phyloP scores from a whole-genome alignment of 345 rosid species.

The Populus simonii region DNA sequence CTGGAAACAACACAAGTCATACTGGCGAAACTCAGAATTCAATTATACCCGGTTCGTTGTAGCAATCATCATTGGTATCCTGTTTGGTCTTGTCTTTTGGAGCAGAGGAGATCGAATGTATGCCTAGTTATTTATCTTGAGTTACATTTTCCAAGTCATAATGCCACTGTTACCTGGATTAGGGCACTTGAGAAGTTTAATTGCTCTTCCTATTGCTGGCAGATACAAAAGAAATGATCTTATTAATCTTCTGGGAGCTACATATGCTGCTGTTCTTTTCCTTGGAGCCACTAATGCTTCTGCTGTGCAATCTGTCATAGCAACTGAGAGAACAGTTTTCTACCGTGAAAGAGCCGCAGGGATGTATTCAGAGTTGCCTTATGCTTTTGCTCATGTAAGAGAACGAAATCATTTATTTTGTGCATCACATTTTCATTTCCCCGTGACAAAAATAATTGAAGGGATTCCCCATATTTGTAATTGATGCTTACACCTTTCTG shows the following conservation, averaged over 20 bases:
- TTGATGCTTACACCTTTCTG: neutral
- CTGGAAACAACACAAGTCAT: conserved; percentile 49
- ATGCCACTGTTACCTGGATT: too few species aligned
- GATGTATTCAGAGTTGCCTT: conserved; percentile 46
- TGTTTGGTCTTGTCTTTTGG: conserved; percentile 43
- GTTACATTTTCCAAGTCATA: too few species aligned
- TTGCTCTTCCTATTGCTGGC: neutral
- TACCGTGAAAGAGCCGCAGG: conserved; percentile 49
- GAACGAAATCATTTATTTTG: neutral
- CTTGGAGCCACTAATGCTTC: conserved; percentile 43
- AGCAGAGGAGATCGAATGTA: conserved; percentile 34
- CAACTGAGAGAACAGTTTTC: conserved; percentile 44
- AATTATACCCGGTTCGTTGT: conserved; percentile 35
- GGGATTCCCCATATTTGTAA: too few species aligned
- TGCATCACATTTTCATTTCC: too few species aligned
- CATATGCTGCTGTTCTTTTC: conserved; percentile 38
- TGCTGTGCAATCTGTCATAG: conserved; percentile 39
- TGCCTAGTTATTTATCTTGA: neutral
- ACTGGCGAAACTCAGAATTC: conserved; percentile 44
- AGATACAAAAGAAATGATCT: conserved; percentile 30
- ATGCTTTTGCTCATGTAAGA: conserved; percentile 42
- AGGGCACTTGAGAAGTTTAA: neutral
- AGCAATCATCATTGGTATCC: conserved; percentile 26
- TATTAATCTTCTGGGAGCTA: conserved; percentile 38
- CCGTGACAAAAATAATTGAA: neutral